These are phyloP conservation scores for Tulasnella sp. DNA, from an alignment of 768 basidiomycete species.

Conservation along the genomic window DNA sequence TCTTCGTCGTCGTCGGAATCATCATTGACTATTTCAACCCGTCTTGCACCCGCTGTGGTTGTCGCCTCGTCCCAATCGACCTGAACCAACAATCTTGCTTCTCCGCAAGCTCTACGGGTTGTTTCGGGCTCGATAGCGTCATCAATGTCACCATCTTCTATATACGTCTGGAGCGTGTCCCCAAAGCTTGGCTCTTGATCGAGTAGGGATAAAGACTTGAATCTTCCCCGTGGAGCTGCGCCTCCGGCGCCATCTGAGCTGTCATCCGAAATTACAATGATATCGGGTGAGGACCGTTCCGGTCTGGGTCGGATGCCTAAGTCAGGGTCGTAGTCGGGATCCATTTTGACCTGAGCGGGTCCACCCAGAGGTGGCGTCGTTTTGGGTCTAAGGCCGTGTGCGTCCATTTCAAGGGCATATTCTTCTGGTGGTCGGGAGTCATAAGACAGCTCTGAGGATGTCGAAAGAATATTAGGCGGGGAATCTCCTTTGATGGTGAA, in stretches of 20 bases:
- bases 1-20: conserved; percentile 17
- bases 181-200: not conserved
- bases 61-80: not conserved
- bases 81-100: not conserved
- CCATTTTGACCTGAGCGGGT: not conserved
- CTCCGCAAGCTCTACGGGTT: not conserved
- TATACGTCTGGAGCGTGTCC: not conserved
- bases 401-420: not conserved
- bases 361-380: not conserved
- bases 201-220: not conserved
- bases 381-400: not conserved
- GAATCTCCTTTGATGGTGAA: not conserved
- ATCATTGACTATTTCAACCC: not conserved
- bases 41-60: not conserved
- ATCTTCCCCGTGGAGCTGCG: not conserved
- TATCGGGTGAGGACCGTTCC: not conserved
- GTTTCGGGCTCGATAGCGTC: not conserved
- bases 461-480: not conserved
- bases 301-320: not conserved
- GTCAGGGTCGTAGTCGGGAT: not conserved
- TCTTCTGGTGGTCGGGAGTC: not conserved
- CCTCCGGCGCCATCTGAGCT: not conserved
- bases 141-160: not conserved
- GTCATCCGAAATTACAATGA: not conserved
- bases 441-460: not conserved